A percentile compares a stretch with the other conserved stretches of the same genome.
These are phyloP conservation scores for Daldinia loculata DNA, from an alignment of 495 filamentous ascomycete genomes.

Conservation along the genomic window DNA sequence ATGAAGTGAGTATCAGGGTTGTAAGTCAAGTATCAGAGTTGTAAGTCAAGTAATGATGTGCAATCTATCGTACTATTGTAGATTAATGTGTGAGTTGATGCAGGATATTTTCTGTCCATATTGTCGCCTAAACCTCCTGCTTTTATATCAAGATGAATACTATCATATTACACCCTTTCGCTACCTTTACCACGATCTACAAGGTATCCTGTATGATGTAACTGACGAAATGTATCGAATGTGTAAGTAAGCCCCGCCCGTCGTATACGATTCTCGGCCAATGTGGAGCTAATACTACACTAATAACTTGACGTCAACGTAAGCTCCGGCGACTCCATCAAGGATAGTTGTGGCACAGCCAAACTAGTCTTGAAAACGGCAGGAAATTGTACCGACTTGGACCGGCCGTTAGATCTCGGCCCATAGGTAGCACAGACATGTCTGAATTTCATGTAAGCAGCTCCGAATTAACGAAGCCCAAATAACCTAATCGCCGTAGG, in stretches of 20 bases:
- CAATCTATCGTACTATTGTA: background rate
- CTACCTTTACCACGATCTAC: background rate
- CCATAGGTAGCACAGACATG: background rate
- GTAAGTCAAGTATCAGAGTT: background rate
- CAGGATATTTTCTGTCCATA: background rate
- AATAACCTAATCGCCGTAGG: background rate
- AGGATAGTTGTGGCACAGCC: background rate
- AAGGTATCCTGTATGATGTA: background rate
- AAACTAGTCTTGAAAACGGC: background rate
- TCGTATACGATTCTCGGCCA: background rate
- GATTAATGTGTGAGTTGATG: background rate
- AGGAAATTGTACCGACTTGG: background rate
- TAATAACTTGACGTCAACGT: background rate
- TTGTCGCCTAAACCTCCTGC: background rate
- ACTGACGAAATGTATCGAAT: background rate
- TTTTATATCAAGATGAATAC: background rate
- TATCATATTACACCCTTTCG: background rate
- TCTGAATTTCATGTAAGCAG: background rate
- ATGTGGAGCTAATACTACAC: background rate
- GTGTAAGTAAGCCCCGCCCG: background rate
- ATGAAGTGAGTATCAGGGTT: background rate
- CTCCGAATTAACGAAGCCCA: background rate
- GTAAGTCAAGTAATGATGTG: background rate
- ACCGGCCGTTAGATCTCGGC: background rate
- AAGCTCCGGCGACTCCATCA: background rate